Evolutionary conservation across 371 early-diverging fungal species (phyloP).

Genomic region (Lichtheimia ornata): DNA sequence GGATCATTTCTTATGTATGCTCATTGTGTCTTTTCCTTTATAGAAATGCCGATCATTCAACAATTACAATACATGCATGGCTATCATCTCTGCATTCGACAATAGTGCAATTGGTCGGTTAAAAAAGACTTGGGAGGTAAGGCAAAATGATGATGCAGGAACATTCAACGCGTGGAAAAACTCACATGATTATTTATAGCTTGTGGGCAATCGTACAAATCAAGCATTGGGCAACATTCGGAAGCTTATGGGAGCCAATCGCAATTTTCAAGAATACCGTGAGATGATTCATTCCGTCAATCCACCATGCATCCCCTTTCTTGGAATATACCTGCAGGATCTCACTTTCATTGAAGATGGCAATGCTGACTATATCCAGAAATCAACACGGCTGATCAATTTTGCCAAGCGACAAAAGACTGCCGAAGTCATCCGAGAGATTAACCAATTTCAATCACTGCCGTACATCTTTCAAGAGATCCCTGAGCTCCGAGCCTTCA

Average conservation of each 20-base stretch:
- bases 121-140: slow-evolving; percentile 81
- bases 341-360: slow-evolving; percentile 94
- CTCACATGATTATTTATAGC: slow-evolving; percentile 13
- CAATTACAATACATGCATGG: slow-evolving; percentile 90
- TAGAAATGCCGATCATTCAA: slow-evolving; percentile 71
- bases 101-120: slow-evolving; percentile 86
- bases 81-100: slow-evolving; percentile 85
- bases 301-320: slow-evolving; percentile 91
- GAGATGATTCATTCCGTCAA: slow-evolving; percentile 79
- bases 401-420: slow-evolving; percentile 86
- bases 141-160: neutral
- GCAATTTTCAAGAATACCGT: slow-evolving; percentile 88
- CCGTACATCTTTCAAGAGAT: slow-evolving; percentile 77
- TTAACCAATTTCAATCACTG: slow-evolving; percentile 86
- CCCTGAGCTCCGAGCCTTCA: slow-evolving; percentile 78
- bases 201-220: slow-evolving; percentile 44
- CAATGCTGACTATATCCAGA: slow-evolving; percentile 73
- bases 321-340: slow-evolving; percentile 88
- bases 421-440: slow-evolving; percentile 85
- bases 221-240: slow-evolving; percentile 48
- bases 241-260: slow-evolving; percentile 75
- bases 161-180: neutral
- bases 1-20: neutral
- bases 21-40: neutral
- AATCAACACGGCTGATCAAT: slow-evolving; percentile 74